Evolutionary conservation across 1,139 yeast species (phyloP), one percentile per base, ranked within the genome.

Genomic region (Pichia sp.): DNA sequence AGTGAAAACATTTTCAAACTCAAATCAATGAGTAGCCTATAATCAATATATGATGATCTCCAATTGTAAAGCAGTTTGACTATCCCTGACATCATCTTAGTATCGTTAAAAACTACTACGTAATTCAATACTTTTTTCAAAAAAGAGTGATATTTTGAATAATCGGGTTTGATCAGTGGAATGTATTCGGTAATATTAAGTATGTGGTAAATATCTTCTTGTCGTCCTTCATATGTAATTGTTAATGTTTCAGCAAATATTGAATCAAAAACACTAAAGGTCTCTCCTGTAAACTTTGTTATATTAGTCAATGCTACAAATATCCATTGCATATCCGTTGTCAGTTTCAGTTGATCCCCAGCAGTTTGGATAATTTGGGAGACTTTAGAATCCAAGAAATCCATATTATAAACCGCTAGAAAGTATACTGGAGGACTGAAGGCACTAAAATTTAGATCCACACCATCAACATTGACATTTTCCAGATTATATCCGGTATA

Each of bases 311-410:
- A 25, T 11, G 41, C 25, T 39, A 36, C 22, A 12, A 42, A 42
- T 17, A 42, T 31, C 45, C 45, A 42, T 20, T n/a, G 18, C 36
- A 36, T 24, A 34, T 34, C 40, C 5, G 19, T n/a, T 2, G 38
- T 28, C 2, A 39, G 9, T 4, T 2, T 10, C 2, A 42, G n/a
- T 10, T 12, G 14, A 12, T 25, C 11, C 5, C 19, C 11, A 10
- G 30, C 18, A 3, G 21, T 23, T 11, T 31, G 22, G 8, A 41
- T 5, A 17, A 36, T 15, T 22, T 31, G 19, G 2, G 10, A 3
- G 2, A 36, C 8, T 5, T 17, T 17, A 21, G 25, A 21, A 20
- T 41, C 26, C 5, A 39, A 26, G 5, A 11, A 11, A 6, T 15
- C 14, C 10, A 23, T 17, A 25, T 35, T 21, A 12, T 20, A 4